These are phyloP conservation scores for Fraxinus cuspidata DNA, from an alignment of 257 asterid species.

Conservation along the genomic window DNA sequence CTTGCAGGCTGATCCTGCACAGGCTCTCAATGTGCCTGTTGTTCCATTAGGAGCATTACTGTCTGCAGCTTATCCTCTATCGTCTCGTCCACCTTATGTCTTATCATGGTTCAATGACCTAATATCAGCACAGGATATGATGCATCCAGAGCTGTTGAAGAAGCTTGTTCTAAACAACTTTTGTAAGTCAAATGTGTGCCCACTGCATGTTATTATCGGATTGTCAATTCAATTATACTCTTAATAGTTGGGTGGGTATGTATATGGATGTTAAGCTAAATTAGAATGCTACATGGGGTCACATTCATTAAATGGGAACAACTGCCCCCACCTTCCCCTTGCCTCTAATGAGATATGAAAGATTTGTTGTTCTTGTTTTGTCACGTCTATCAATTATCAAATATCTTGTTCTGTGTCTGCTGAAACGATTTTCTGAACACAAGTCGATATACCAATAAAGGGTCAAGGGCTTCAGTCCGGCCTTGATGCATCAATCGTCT, in stretches of 20 bases:
- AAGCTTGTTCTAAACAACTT: constrained; percentile 88
- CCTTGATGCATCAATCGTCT: constrained; percentile 9
- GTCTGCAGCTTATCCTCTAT: constrained; percentile 89
- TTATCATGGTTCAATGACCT: constrained; percentile 85
- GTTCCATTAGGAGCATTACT: constrained; percentile 92
- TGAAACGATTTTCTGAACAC: constrained; percentile 2
- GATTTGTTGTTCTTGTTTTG: background rate
- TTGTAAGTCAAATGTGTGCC: constrained; percentile 53
- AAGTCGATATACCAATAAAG: background rate
- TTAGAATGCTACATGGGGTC: background rate
- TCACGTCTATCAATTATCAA: background rate
- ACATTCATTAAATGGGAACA: background rate
- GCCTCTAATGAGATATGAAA: background rate
- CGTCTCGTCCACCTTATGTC: constrained; percentile 87
- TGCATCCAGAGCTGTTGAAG: constrained; percentile 91
- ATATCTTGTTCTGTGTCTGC: background rate
- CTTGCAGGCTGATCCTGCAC: constrained; percentile 96
- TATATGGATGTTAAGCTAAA: constrained; percentile 16
- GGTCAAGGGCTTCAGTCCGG: background rate
- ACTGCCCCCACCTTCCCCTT: background rate
- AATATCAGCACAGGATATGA: constrained; percentile 95
- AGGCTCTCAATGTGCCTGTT: constrained; percentile 92
- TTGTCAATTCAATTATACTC: constrained; percentile 1
- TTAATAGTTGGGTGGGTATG: background rate
- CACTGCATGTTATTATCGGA: background rate